Evolutionary conservation across 2,329 filamentous ascomycete species (phyloP).

Genomic region (Ophiostoma pallidulum): DNA sequence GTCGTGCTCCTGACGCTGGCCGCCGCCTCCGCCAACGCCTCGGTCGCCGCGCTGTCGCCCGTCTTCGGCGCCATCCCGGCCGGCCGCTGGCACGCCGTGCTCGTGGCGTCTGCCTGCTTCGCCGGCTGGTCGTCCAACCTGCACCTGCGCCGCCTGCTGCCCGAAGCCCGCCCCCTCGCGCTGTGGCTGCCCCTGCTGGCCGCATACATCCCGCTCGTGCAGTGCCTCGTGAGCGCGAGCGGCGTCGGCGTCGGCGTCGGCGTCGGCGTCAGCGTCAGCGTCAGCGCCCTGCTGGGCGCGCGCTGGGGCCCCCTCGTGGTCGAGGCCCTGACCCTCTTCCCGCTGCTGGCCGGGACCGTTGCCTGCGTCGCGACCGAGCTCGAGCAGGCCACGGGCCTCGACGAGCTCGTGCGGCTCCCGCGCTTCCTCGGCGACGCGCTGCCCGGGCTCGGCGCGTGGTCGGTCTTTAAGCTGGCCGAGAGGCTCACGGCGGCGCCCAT

Average conservation of each 20-base stretch:
- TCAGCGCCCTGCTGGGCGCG: constrained; percentile 44
- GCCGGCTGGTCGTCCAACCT: constrained; percentile 63
- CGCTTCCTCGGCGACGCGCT: constrained; percentile 51
- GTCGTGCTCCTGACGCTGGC: constrained; percentile 43
- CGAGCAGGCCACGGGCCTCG: constrained; percentile 36
- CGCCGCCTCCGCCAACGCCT: constrained; percentile 59
- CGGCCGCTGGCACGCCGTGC: constrained; percentile 58
- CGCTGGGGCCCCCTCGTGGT: constrained; percentile 65
- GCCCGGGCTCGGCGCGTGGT: constrained; percentile 57
- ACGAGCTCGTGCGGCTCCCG: constrained; percentile 44
- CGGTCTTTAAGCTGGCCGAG: constrained; percentile 49
- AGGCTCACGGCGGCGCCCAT: constrained; percentile 27
- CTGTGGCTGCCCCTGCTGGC: constrained; percentile 63
- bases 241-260: constrained; percentile 53
- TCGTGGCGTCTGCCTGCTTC: constrained; percentile 57
- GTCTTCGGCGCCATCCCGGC: constrained; percentile 82
- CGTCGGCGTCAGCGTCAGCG: constrained; percentile 46
- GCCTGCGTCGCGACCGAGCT: constrained; percentile 55
- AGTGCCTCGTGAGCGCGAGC: no score
- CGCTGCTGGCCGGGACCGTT: constrained; percentile 54
- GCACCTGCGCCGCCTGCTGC: constrained; percentile 39
- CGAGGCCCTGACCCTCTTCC: constrained; percentile 63
- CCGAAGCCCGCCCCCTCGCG: constrained; percentile 34
- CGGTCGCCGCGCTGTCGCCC: constrained; percentile 69
- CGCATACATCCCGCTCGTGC: constrained; percentile 62